Evolutionary conservation across 2,329 filamentous ascomycete species (phyloP), one percentile per base, ranked within the genome.

Genomic region (Tolypocladium tropicale): DNA sequence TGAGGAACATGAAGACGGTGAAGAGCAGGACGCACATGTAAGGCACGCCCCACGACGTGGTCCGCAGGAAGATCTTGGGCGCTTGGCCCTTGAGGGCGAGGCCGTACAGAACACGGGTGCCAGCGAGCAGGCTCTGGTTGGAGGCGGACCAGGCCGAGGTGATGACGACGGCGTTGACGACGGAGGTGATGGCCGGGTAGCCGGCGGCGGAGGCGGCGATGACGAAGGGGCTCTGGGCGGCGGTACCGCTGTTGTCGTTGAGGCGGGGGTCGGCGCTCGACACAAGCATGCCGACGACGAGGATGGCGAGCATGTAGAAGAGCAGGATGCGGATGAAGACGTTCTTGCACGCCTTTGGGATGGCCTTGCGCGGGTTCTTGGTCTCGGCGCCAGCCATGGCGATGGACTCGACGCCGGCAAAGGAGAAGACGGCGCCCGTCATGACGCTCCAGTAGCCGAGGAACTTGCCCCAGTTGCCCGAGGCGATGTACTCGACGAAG

Each of bases 151-250:
- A 82, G 2, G 84, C 85, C 3, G 82, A 85, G 0, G 84, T 88
- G 61, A 91, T 77, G 62, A 92, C 85, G 30, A 91, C 77, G 37
- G 86, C 88, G 67, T 93, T 93, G 70, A 92, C 84, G 55, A 92
- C 80, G 6, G 82, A 83, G 0, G 86, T 85, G 5, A 91, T 79
- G 7, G 79, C 84, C 5, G 75, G 76, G 56, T 91, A 84, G 0
- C 85, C 83, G 2, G 87, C 88, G 33, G 82, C 79, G 12, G 79
- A 76, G 39, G 86, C 83, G 21, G 87, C 88, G 59, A 91, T 88
- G 57, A 92, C 87, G 63, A 85, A 89, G 12, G 85, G 86, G 66
- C 69, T 74, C 64, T 79, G 74, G 1, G 77, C 76, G 3, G 79
- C 76, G 25, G 68, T 74, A 36, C 75, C 77, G 34, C 70, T 73